Evolutionary conservation across 768 basidiomycete species (phyloP).

Genomic region (Auriscalpium orientale): DNA sequence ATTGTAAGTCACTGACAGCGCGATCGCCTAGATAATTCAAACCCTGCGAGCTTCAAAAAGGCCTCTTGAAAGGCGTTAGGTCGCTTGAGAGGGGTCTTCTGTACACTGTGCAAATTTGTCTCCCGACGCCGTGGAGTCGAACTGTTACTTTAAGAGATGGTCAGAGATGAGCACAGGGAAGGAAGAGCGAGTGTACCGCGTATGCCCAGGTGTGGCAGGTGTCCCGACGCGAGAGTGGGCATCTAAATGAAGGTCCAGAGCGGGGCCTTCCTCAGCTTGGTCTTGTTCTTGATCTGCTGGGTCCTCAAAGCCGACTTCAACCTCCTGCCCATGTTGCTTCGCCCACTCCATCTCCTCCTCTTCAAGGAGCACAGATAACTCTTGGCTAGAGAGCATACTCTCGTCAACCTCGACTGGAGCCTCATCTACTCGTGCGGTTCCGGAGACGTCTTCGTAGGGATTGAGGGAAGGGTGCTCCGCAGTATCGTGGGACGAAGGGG

Average conservation of each 20-base stretch:
- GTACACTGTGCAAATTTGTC: background rate
- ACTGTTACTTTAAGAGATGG: background rate
- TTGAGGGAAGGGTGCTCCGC: background rate
- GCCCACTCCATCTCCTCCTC: slow-evolving; percentile 22
- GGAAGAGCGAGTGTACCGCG: no score
- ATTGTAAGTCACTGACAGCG: no score
- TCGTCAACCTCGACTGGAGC: slow-evolving; percentile 47
- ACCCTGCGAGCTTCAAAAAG: background rate
- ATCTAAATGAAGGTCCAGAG: slow-evolving; percentile 10
- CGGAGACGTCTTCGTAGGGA: slow-evolving; percentile 8
- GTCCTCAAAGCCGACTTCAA: slow-evolving; percentile 22
- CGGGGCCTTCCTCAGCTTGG: slow-evolving; percentile 27
- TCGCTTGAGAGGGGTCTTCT: background rate
- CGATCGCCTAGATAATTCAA: background rate
- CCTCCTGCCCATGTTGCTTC: slow-evolving; percentile 13
- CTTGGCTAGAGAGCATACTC: slow-evolving; percentile 41
- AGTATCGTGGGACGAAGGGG: slow-evolving; percentile 3
- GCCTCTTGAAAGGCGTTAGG: background rate
- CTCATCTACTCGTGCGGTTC: background rate
- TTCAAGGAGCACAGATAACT: slow-evolving; percentile 33
- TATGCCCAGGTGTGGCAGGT: background rate
- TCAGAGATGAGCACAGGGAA: background rate
- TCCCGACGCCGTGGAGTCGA: background rate
- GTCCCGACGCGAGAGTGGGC: background rate
- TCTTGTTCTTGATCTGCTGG: slow-evolving; percentile 26